Base-by-base conservation (phyloP, 2,329 filamentous ascomycete genomes). In the Dothidotthia symphoricarpi region DNA sequence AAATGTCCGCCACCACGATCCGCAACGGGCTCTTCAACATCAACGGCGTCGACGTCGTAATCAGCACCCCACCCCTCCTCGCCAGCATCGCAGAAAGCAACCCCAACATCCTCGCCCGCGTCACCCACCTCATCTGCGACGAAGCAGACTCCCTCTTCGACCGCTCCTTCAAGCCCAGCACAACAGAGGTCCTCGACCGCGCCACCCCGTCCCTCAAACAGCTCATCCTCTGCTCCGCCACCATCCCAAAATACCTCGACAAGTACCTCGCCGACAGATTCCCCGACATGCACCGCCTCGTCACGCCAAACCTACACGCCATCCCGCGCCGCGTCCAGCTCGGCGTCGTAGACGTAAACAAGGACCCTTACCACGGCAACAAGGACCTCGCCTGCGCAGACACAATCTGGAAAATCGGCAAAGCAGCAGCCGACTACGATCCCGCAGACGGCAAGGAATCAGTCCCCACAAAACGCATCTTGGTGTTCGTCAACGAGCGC, bases 91-190 rank as follows among this genome's bases (percentile, higher is more conserved):
- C 88, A 10, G 82, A 95, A 50, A 84, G 82, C 14, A 89, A 96
- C 51, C 93, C 93, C 9, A 91, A 95, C 57, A 83, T 98, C 45
- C 80, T 98, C 24, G 90, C 88, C n/a, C 85, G 88, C 10, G 90
- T 97, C 41, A 83, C 81, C 2, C 88, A 97, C 62, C 76, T 98
- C 9, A 78, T 98, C 42, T 77, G 95, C 32, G 94, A 98, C 63
- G 94, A 98, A 72, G 94, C 94, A 1, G 93, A 98, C 69, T 96
- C 90, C 3, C 80, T 98, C 8, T 80, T 98, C 52, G 94, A 98
- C 69, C 86, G 89, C 41, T 94, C 88, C 42, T 98, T 98, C 71
- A 79, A 86, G 3, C 83, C 88, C 1, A 82, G 85, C 16, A 97
- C 93, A 0, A 85, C 81, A 9, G 78, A 80, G 38, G 87, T 98